These are phyloP conservation scores for Sarocladium oryzae DNA, from an alignment of 2,329 filamentous ascomycete species.

Conservation along the genomic window DNA sequence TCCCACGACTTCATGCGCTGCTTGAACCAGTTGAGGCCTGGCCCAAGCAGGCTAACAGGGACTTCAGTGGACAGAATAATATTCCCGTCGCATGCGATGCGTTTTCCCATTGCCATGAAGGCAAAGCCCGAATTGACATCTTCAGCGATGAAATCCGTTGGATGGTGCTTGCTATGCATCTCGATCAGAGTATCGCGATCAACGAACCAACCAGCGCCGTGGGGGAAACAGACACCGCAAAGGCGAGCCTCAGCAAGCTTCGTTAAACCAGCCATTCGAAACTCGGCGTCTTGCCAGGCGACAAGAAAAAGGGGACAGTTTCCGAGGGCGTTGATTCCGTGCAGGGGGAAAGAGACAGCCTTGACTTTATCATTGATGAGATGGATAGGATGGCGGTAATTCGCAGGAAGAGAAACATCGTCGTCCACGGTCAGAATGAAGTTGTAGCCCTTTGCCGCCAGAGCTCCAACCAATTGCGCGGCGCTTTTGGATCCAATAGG, in stretches of 20 bases:
- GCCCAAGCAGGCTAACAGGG: neutral
- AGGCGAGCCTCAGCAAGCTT: neutral
- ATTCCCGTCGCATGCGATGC: neutral
- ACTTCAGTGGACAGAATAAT: neutral
- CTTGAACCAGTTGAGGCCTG: conserved; percentile 3
- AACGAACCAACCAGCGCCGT: neutral
- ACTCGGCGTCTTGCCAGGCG: neutral
- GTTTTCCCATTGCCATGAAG: neutral
- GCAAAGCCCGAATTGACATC: neutral
- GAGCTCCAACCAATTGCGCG: neutral
- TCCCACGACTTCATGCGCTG: neutral
- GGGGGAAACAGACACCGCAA: conserved; percentile 2
- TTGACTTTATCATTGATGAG: neutral
- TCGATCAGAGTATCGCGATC: neutral
- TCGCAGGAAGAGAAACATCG: neutral
- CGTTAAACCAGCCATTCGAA: neutral
- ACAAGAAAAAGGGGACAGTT: neutral
- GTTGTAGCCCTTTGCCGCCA: conserved; percentile 3
- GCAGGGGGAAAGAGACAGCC: neutral
- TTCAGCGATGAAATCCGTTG: neutral
- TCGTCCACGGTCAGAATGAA: neutral
- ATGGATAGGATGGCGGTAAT: neutral
- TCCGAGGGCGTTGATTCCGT: neutral
- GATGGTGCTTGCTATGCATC: neutral
- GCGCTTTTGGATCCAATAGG: neutral